A percentile compares a stretch with the other conserved stretches of the same genome.
phyloP scores from a whole-genome alignment of 1,284 basidiomycete species.

The Boletus hoseneyae region DNA sequence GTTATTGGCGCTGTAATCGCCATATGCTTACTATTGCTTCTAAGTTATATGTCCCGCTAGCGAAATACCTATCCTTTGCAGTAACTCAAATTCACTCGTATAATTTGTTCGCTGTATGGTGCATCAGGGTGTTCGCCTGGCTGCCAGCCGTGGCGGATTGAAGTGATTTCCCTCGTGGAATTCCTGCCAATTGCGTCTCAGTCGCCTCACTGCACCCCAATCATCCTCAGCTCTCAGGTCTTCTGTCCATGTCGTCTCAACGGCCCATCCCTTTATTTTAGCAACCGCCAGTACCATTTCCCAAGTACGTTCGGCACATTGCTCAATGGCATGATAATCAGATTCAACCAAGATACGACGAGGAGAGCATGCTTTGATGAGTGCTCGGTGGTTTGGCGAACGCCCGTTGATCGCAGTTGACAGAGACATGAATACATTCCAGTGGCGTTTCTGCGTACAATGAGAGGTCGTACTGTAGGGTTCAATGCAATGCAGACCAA shows the following conservation, averaged over 20 bases:
- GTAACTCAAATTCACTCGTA: slow-evolving; percentile 1
- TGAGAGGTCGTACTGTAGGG: slow-evolving; percentile 6
- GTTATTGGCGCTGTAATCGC: slow-evolving; percentile 88
- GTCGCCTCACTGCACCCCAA: slow-evolving; percentile 63
- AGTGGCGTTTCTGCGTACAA: slow-evolving; percentile 51
- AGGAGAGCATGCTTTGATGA: slow-evolving; percentile 58
- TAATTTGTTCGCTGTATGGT: neutral
- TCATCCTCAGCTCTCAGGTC: slow-evolving; percentile 33
- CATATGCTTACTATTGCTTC: slow-evolving; percentile 73
- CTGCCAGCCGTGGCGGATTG: neutral
- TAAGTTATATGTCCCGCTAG: slow-evolving; percentile 71
- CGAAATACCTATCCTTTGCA: slow-evolving; percentile 3
- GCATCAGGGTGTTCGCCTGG: neutral
- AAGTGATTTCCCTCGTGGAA: slow-evolving; percentile 51
- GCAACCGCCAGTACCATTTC: slow-evolving; percentile 64
- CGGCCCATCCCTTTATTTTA: slow-evolving; percentile 58
- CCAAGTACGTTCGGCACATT: slow-evolving; percentile 59
- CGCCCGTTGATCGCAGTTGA: slow-evolving; percentile 75
- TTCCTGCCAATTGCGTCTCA: slow-evolving; percentile 64
- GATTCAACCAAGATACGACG: slow-evolving; percentile 74
- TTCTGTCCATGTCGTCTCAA: slow-evolving; percentile 59
- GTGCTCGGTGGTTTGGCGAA: slow-evolving; percentile 52
- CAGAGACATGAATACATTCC: slow-evolving; percentile 73
- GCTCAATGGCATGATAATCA: slow-evolving; percentile 60
- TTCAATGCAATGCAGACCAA: slow-evolving; percentile 6